Evolutionary conservation across 257 asterid species (phyloP).

Genomic region (Ballota nigra): DNA sequence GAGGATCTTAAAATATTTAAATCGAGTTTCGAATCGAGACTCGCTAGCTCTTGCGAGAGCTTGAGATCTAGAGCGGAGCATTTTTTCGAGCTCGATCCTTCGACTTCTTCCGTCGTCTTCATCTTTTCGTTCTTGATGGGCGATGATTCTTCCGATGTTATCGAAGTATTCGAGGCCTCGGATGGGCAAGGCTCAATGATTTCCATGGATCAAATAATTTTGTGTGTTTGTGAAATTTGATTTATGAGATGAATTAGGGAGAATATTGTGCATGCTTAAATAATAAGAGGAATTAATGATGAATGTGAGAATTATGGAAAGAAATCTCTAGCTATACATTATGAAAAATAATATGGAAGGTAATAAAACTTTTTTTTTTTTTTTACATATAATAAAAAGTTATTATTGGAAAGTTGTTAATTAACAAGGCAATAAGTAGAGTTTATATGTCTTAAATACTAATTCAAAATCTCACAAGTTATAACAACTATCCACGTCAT

Average conservation of each 20-base stretch:
- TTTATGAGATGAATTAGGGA: not conserved
- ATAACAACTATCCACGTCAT: too few relatives aligned
- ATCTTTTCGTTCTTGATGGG: not conserved
- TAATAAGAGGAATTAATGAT: slow-evolving; percentile 14
- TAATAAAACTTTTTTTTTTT: too few relatives aligned
- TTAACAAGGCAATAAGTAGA: slow-evolving; percentile 32
- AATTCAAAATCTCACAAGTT: slow-evolving; percentile 5
- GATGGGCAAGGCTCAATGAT: slow-evolving; percentile 36
- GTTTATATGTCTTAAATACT: slow-evolving; percentile 33
- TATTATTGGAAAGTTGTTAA: slow-evolving; percentile 18
- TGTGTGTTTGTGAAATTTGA: not conserved
- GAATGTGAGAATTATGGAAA: slow-evolving; percentile 44
- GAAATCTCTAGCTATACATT: slow-evolving; percentile 33
- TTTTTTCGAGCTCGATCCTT: slow-evolving; percentile 5
- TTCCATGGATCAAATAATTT: slow-evolving; percentile 23
- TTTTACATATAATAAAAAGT: too few relatives aligned
- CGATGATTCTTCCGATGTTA: slow-evolving; percentile 35
- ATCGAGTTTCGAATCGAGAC: slow-evolving; percentile 28
- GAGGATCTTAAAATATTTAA: slow-evolving; percentile 38
- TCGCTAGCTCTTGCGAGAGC: slow-evolving; percentile 17
- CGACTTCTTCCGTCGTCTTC: slow-evolving; percentile 16
- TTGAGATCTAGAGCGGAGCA: slow-evolving; percentile 35
- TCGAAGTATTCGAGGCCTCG: slow-evolving; percentile 44
- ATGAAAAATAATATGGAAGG: slow-evolving; percentile 18
- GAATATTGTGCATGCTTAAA: not conserved